Conservation (phyloP, 176 grass and related monocot species). For the Musa beccarii region DNA sequence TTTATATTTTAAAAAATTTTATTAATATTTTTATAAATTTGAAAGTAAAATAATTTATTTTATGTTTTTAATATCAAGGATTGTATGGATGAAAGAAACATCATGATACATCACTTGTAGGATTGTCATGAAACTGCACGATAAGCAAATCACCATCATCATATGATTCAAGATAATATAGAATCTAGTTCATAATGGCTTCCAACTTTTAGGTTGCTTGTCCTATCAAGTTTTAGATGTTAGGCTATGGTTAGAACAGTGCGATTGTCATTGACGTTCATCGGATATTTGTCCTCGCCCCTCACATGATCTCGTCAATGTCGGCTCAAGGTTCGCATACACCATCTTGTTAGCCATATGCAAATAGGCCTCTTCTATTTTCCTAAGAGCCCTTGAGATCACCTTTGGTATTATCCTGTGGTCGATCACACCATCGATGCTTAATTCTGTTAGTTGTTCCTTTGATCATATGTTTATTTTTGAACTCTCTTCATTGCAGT, state of each 20-base stretch:
- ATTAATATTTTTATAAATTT: too few relatives aligned
- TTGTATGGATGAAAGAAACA: too few relatives aligned
- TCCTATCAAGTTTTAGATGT: conserved; percentile 30
- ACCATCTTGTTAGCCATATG: conserved; percentile 42
- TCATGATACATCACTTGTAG: too few relatives aligned
- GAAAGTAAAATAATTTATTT: too few relatives aligned
- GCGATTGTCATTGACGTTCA: conserved; percentile 13
- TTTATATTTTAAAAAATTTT: too few relatives aligned
- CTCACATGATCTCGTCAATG: conserved; percentile 78
- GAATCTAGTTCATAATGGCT: not conserved
- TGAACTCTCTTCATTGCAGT: not conserved
- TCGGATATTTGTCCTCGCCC: conserved; percentile 47
- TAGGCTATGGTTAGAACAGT: conserved; percentile 39
- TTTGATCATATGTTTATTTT: conserved; percentile 9
- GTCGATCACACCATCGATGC: not conserved
- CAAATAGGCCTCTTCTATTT: conserved; percentile 61
- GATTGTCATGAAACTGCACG: too few relatives aligned
- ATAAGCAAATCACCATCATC: too few relatives aligned
- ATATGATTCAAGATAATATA: too few relatives aligned
- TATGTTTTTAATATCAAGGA: too few relatives aligned
- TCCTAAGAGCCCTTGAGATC: conserved; percentile 39
- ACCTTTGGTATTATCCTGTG: conserved; percentile 41
- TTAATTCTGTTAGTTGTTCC: not conserved
- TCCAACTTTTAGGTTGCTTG: conserved; percentile 22
- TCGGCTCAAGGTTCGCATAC: conserved; percentile 42